These are phyloP conservation scores for Euphorbia schlechtendalii DNA, from an alignment of 441 rosid genomes.

Conservation along the genomic window DNA sequence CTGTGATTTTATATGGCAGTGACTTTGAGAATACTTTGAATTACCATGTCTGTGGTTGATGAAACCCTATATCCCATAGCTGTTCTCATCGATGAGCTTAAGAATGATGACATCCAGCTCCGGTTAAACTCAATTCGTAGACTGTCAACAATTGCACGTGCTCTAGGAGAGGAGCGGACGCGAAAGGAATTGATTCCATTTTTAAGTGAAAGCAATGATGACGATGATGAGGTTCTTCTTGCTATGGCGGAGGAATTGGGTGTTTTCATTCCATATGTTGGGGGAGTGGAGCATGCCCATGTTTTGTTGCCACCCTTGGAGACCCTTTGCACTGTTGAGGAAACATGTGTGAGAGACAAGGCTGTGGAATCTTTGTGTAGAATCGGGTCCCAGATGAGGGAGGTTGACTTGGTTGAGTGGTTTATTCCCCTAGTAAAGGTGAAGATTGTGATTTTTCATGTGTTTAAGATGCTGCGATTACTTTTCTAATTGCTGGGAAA, in stretches of 20 bases:
- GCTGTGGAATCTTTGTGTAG: conserved; percentile 86
- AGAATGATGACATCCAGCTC: too few relatives aligned
- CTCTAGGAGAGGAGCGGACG: conserved; percentile 90
- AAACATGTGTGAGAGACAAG: conserved; percentile 92
- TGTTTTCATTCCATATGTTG: conserved; percentile 82
- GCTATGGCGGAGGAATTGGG: conserved; percentile 94
- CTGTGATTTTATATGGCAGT: conserved; percentile 1
- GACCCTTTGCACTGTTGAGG: conserved; percentile 84
- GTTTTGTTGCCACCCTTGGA: conserved; percentile 79
- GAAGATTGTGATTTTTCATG: neutral
- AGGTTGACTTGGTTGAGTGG: conserved; percentile 62
- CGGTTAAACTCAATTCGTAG: conserved; percentile 81
- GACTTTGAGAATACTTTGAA: conserved; percentile 3
- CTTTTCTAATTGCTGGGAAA: neutral
- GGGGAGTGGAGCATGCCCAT: conserved; percentile 85
- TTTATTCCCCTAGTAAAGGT: conserved; percentile 89
- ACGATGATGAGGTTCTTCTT: conserved; percentile 93
- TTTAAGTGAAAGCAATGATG: too few relatives aligned
- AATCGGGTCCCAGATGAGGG: conserved; percentile 88
- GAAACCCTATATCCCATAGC: conserved; percentile 91
- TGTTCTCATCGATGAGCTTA: conserved; percentile 79
- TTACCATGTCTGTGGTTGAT: conserved; percentile 66
- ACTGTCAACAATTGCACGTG: conserved; percentile 82
- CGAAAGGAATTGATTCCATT: conserved; percentile 78
- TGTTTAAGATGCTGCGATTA: neutral